phyloP scores from a whole-genome alignment of 2,329 filamentous ascomycete species.

The Clarireedia paspali region DNA sequence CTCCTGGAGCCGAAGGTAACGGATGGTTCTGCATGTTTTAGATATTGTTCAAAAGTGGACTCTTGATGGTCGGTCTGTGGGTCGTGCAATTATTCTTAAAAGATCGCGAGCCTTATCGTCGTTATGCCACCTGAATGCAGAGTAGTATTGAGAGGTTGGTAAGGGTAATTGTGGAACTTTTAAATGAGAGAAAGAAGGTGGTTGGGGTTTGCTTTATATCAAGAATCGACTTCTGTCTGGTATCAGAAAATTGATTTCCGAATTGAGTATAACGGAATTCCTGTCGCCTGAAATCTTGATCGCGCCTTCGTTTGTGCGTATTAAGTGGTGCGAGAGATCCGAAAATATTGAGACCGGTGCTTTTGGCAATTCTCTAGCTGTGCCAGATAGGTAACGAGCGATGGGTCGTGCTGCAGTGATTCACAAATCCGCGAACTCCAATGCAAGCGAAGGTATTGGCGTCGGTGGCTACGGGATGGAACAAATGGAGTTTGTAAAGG shows the following conservation, averaged over 20 bases:
- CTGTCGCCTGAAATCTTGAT: not conserved
- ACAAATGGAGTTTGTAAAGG: too few species aligned
- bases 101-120: slow-evolving; percentile 6
- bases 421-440: too few species aligned
- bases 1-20: slow-evolving; percentile 28
- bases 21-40: slow-evolving; percentile 16
- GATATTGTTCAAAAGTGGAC: slow-evolving; percentile 5
- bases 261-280: not conserved
- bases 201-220: slow-evolving; percentile 5
- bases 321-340: not conserved
- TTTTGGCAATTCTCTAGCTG: too few species aligned
- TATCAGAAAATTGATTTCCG: not conserved
- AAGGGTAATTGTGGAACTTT: slow-evolving; percentile 11
- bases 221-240: not conserved
- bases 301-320: not conserved
- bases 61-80: slow-evolving; percentile 3
- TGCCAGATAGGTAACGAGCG: too few species aligned
- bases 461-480: too few species aligned
- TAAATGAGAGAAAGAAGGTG: slow-evolving; percentile 8
- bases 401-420: too few species aligned
- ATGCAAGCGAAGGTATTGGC: too few species aligned
- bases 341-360: not conserved
- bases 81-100: slow-evolving; percentile 1
- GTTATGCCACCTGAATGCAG: slow-evolving; percentile 4
- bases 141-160: slow-evolving; percentile 5